Evolutionary conservation across 352 stramenopile species (phyloP), one percentile per base, ranked within the genome.

Genomic region (Globisporangium yorkense): DNA sequence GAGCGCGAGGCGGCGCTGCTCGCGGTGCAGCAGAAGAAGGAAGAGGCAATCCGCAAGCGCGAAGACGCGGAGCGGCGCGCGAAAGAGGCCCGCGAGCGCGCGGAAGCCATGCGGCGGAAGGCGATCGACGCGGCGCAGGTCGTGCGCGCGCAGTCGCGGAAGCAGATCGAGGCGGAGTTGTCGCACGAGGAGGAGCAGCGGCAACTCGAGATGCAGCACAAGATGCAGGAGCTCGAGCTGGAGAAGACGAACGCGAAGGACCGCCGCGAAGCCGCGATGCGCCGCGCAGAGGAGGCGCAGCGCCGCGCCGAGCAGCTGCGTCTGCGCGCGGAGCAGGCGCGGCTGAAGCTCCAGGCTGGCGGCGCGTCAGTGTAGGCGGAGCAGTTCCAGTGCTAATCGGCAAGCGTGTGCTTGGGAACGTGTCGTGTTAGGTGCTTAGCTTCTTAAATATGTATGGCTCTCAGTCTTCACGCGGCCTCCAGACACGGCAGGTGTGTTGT

Each of bases 21-120:
- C 1, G 70, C 62, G 10, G 62, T 88, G 24, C 78, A 92, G 46
- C 63, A 77, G 56, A 74, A 74, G 21, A 84, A 84, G 50, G 75
- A 84, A 21, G 84, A 84, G 21, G 84, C 84, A 6, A 76, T 79
- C 15, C 68, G 65, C 27, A 81, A 75, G 51, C 84, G 84, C 13
- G 67, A 79, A 5, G 82, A 91, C 8, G 83, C 82, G n/a, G 84
- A 94, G 59, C 67, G 70, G 13, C 80, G 74, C 47, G 82, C 81
- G 0, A 63, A 73, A 7, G 78, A 87, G 29, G 80, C 78, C 5
- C 70, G 71, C 1, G 70, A 84, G 8, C 75, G 75, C 27, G 84
- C 84, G 5, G 77, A 88, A 10, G 71, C 62, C 2, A 88, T 92
- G 78, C 73, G 84, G 0, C 71, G 60, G 15, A 62, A 77, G 10